A percentile compares a stretch with the other conserved stretches of the same genome.
phyloP scores from a whole-genome alignment of 164 flowering plant genomes.

The Berberis thunbergii region DNA sequence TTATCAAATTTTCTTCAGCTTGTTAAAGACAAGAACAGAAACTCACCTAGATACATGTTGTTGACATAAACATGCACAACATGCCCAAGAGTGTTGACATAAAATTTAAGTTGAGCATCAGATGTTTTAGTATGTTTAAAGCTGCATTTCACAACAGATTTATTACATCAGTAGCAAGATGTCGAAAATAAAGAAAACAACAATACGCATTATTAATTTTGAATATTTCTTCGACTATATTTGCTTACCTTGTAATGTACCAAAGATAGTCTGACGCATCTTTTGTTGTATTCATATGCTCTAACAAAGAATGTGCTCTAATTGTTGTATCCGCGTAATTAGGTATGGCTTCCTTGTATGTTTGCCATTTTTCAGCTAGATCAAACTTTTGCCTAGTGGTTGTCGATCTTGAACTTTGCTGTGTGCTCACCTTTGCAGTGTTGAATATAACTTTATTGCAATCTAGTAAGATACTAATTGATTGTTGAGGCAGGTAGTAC shows the following conservation, averaged over 20 bases:
- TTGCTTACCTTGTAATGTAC: conserved; percentile 66
- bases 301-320: conserved; percentile 21
- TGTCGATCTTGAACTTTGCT: too few species aligned
- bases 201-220: background rate
- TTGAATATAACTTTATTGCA: conserved; percentile 66
- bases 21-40: background rate
- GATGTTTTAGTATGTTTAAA: conserved; percentile 20
- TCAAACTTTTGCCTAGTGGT: background rate
- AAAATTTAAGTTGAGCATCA: conserved; percentile 21
- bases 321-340: conserved; percentile 20
- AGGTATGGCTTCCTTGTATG: conserved; percentile 28
- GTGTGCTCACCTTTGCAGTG: conserved; percentile 61
- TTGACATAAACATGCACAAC: conserved; percentile 62
- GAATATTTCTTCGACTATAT: background rate
- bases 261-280: conserved; percentile 58
- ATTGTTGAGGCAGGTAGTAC: conserved; percentile 41
- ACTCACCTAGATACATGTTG: conserved; percentile 37
- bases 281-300: conserved; percentile 43
- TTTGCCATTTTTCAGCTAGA: conserved; percentile 23
- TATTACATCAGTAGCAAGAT: too few species aligned
- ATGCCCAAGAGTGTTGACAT: conserved; percentile 49
- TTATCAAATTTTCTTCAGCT: too few species aligned
- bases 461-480: conserved; percentile 79
- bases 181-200: too few species aligned
- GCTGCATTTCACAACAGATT: conserved; percentile 22